phyloP scores from a whole-genome alignment of 495 filamentous ascomycete species.

The Astrothelium macrocarpum region DNA sequence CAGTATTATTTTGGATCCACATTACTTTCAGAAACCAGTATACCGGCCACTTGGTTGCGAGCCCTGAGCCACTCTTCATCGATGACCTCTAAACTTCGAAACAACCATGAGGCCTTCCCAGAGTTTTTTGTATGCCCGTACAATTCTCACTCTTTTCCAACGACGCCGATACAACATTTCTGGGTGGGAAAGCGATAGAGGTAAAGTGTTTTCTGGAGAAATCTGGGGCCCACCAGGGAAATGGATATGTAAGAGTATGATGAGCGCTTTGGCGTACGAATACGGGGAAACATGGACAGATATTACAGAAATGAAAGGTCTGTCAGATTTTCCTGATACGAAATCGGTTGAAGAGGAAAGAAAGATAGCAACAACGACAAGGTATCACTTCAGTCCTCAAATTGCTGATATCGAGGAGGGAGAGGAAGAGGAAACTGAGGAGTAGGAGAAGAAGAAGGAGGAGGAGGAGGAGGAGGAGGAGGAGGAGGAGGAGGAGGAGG shows the following conservation, averaged over 20 bases:
- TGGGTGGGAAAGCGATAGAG: neutral
- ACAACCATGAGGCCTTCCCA: conserved; percentile 4
- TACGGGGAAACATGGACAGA: conserved; percentile 1
- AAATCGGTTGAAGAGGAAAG: neutral
- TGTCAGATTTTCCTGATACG: neutral
- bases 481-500: no score
- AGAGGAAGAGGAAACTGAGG: no score
- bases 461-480: no score
- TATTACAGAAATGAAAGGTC: neutral
- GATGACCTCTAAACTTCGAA: neutral
- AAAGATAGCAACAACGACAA: neutral
- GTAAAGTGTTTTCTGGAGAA: neutral
- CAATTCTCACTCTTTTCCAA: neutral
- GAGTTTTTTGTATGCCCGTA: neutral
- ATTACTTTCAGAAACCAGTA: neutral
- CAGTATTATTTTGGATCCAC: neutral
- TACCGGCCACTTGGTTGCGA: neutral
- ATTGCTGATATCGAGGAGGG: no score
- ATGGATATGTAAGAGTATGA: conserved; percentile 5
- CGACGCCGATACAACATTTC: conserved; percentile 7
- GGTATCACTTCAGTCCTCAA: no score
- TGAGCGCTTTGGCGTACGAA: neutral
- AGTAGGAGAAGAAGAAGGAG: no score
- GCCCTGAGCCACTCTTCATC: neutral
- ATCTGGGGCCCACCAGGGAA: conserved; percentile 6